Evolutionary conservation across 2,329 filamentous ascomycete genomes (phyloP), one percentile per base, ranked within the genome.

Genomic region (Pyrenochaeta sp.): DNA sequence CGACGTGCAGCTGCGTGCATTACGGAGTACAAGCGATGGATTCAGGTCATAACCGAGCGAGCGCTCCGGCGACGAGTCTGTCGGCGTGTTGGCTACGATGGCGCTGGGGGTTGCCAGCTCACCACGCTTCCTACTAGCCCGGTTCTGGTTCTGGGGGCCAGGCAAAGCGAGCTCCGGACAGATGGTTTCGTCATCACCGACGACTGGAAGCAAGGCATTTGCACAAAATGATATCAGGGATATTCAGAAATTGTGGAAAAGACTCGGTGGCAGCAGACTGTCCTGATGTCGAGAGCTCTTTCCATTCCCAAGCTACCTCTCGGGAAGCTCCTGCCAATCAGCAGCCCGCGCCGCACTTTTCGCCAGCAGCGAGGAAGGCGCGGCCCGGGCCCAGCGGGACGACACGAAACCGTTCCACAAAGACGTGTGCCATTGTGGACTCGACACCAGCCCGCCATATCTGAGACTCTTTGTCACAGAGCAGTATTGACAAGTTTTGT

Each of bases 91-190:
- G 47, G 36, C 47, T 27, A 28, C 34, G 12, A 42, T 40, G 36
- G 45, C 24, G 47, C 34, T 42, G 25, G 46, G 32, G 34, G 39
- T n/a, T 50, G 48, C 48, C 48, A 50, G 37, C 48, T 50, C 58
- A 61, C 53, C 55, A 50, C 55, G 58, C 61, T 57, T 50, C 54
- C 40, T 55, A 56, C 61, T 64, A 64, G 52, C 52, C 61, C 61
- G 45, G 58, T 52, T 56, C 55, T 52, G 60, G 36, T 36, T 45
- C 37, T 55, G 39, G 53, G 60, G 59, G 59, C 59, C 57, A 57
- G 56, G 56, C 50, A 54, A 32, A 62, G 54, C 60, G 53, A 58
- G 48, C 48, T 25, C 53, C 52, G 59, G 50, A 54, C 51, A 42
- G 48, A 51, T 43, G 51, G 54, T 40, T 30, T 53, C 47, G 59